Base-by-base conservation (phyloP, 2,329 filamentous ascomycete species). In the Pseudogymnoascus sp. region DNA sequence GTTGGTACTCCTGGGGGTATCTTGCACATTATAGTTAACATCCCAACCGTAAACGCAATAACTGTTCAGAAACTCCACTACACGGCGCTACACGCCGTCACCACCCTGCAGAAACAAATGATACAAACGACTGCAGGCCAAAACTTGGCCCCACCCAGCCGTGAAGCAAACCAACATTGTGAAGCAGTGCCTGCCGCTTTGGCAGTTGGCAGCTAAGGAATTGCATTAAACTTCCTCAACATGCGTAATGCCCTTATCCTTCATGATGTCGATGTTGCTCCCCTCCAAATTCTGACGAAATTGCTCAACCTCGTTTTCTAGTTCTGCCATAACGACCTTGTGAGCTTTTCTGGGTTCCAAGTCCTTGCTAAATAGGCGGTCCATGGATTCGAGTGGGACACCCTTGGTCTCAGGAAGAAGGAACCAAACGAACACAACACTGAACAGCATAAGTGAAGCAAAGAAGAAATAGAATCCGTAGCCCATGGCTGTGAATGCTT, bases 391-490 rank as follows among this genome's bases (percentile, higher is more conserved):
- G 2, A 89, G 77, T 0, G 85, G 85, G 11, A 88, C 77, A 43
- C 80, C 78, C 76, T 88, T 88, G 2, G 86, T 89, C 76, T 89
- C 86, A 0, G 86, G 86, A 0, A 88, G 68, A 49, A 84, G 77
- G 76, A 86, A 86, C 70, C 77, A 88, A 25, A 87, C 80, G 65
- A 87, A 89, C 61, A 83, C 63, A 61, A 80, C 76, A 0, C 83
- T 83, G 8, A 81, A 63, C 11, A 88, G 72, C 79, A 87, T 88
- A 55, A 88, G 76, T 0, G 80, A 78, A 1, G 84, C 86, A 66
- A 89, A 89, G 78, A 89, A 88, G 68, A 88, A 83, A 73, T 87
- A 89, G 0, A 88, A 85, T 23, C 85, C 87, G 67, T 83, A 88
- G n/a, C 77, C 75, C 78, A 83, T 81, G 7, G 76, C 73, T 21